Evolutionary conservation across 2,329 filamentous ascomycete genomes (phyloP), one percentile per base, ranked within the genome.

Genomic region (Ceratocystis eucalypticola): DNA sequence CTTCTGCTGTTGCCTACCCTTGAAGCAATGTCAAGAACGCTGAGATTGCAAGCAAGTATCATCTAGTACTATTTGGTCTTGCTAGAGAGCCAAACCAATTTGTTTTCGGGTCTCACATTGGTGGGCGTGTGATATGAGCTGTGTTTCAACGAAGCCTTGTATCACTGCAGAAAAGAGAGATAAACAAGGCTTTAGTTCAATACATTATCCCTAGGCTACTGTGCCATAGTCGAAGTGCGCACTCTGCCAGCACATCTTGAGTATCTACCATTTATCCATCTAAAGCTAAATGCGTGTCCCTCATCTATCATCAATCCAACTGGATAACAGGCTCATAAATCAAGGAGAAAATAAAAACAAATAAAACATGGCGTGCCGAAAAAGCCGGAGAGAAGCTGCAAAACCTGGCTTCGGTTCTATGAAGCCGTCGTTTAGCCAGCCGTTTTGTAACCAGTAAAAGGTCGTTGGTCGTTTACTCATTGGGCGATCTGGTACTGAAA

Each of bases 401-500:
- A 28, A 55, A 28, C 3, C 17, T 37, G 41, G 10, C 17, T 20
- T 48, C 5, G 28, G 28, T 28, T 28, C 28, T 5, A 48, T 48
- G 46, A 22, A 20, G 15, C 45, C 45, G 7, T 2, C 22, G 6
- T 12, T 2, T 12, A 22, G 37, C 57, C 4, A 41, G 30, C 15
- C 57, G 57, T 44, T 30, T 33, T 22, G 15, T 2, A 64, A 7
- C 0, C 10, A 22, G 33, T 33, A 22, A 64, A 55, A 55, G 17
- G 15, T 2, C 8, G 28, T 28, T 28, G 28, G 5, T 28, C 28
- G 28, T 5, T 5, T 5, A 5, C 41, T 66, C 17, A 66, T 33
- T 66, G 59, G 6, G 30, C 46, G 8, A 57, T 61, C 20, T 63
- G 64, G 46, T 66, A 66, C 46, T 57, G 59, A 28, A 63, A 20